Base-by-base conservation (phyloP, 2,329 filamentous ascomycete genomes). In the Biscogniauxia mediterranea region DNA sequence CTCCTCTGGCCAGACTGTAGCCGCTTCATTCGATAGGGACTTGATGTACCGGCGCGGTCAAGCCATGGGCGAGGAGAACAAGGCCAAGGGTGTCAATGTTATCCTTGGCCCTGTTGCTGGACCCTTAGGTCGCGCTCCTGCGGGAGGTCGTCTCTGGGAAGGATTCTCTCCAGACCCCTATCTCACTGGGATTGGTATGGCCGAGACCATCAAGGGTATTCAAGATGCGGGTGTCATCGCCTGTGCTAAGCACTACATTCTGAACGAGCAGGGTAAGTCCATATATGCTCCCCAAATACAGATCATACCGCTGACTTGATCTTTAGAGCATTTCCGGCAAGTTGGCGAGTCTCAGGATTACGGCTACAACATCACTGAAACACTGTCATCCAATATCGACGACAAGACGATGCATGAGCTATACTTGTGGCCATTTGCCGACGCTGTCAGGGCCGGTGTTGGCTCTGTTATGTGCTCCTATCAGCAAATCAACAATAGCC, bases 401-500 rank as follows among this genome's bases (percentile, higher is more conserved):
- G 90, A 93, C 73, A 85, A 89, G 64, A 89, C 89, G 0, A 78
- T 92, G 71, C 90, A 92, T 69, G 90, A 93, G 73, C 75, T 92
- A 5, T 93, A 92, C 71, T 78, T 89, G 25, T 93, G 90, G 90
- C 90, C 90, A 0, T 93, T 93, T 70, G 88, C 84, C 25, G 89
- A 93, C 69, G 88, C 88, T 1, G 84, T 92, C 57, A 81, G 81
- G 59, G 89, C 89, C 8, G 88, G 89, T 11, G 87, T 89, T 7
- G 84, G 84, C 3, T 76, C 83, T 13, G 75, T 86, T 62, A 89
- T 89, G 86, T 87, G 86, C 73, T 86, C 87, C 0, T 92, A 92
- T 79, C 87, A 92, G 70, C 89, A 91, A 70, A 73, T 93, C 75
- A 96, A 96, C 79, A 92, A 92, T 75, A 91, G 87, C 7, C 92